Evolutionary conservation across 2,329 filamentous ascomycete genomes (phyloP), one percentile per base, ranked within the genome.

Genomic region (Penicillium sp.): DNA sequence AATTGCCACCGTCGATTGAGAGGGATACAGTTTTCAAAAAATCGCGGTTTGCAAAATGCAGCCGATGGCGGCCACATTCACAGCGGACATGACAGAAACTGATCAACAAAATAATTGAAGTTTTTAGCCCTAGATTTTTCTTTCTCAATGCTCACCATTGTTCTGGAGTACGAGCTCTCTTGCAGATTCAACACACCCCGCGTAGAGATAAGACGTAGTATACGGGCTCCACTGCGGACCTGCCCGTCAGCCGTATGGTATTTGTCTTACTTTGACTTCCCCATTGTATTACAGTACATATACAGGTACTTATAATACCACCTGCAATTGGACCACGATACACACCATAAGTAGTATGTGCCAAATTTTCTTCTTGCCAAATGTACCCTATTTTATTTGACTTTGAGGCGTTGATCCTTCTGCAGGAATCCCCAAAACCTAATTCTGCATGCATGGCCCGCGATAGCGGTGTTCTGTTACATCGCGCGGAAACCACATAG

Each of bases 11-110:
- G 22, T 29, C 11, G 44, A 29, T 21, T 47, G 44, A 19, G 14
- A 27, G 19, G 22, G 27, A n/a, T 21, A 29, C 5, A 49, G 11
- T 19, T 14, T 27, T n/a, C 43, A 47, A n/a, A 42, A 26, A 22
- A 48, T 42, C 24, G 44, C 31, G 9, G 43, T 54, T 31, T 54
- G 52, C 44, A 48, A 35, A 22, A 54, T 26, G 29, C 52, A 49
- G 45, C 52, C 21, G 6, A 54, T 42, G 8, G 47, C 24, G 14
- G 45, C 45, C 22, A 54, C 35, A 4, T 54, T 47, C 14, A 43
- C 11, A 3, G 52, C 45, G 24, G 33, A 42, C 52, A 55, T 47
- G 5, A 11, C 44, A 27, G n/a, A 6, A 47, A 5, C 16, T 11
- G 24, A 6, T 27, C 6, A 42, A 42, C 19, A 42, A 10, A 10